A percentile compares a stretch with the other conserved stretches of the same genome.
These are phyloP conservation scores for Aureococcus anophagefferens DNA, from an alignment of 108 stramenopile species.

Conservation along the genomic window DNA sequence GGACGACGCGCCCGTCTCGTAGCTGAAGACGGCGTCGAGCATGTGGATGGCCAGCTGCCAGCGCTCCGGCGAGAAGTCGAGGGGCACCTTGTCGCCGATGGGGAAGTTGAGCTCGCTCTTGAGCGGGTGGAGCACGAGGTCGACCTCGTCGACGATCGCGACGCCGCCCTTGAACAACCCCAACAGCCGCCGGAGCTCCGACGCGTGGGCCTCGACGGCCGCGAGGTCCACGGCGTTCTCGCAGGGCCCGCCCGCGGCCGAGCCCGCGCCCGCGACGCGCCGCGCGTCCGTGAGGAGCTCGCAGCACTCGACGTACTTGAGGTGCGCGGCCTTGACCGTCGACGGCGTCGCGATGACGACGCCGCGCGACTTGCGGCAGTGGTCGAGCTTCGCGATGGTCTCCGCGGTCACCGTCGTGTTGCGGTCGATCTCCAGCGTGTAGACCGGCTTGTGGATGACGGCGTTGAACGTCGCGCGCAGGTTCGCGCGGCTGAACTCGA, in stretches of 20 bases:
- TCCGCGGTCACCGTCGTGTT: neutral
- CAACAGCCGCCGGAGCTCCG: too few relatives aligned
- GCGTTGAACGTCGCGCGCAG: conserved; percentile 15
- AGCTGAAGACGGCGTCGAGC: conserved; percentile 22
- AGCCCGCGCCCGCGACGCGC: neutral
- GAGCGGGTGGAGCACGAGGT: conserved; percentile 31
- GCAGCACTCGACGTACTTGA: conserved; percentile 22
- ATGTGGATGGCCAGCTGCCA: conserved; percentile 33
- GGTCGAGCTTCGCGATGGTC: too few relatives aligned
- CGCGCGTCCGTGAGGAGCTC: neutral
- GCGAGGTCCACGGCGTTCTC: too few relatives aligned
- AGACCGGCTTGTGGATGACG: conserved; percentile 18
- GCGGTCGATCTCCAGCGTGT: conserved; percentile 22
- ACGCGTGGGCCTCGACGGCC: too few relatives aligned
- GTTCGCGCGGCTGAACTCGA: conserved; percentile 17
- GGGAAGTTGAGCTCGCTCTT: conserved; percentile 37
- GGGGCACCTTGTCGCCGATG: conserved; percentile 19
- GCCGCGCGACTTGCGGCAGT: too few relatives aligned
- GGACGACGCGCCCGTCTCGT: too few relatives aligned
- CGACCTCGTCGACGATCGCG: conserved; percentile 34
- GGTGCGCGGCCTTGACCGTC: conserved; percentile 21
- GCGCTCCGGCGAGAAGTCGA: conserved; percentile 16
- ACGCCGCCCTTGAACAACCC: conserved; percentile 17
- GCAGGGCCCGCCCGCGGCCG: too few relatives aligned
- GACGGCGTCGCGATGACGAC: conserved; percentile 23